These are phyloP conservation scores for Venturia pyrina DNA, from an alignment of 2,329 filamentous ascomycete genomes.

Conservation along the genomic window DNA sequence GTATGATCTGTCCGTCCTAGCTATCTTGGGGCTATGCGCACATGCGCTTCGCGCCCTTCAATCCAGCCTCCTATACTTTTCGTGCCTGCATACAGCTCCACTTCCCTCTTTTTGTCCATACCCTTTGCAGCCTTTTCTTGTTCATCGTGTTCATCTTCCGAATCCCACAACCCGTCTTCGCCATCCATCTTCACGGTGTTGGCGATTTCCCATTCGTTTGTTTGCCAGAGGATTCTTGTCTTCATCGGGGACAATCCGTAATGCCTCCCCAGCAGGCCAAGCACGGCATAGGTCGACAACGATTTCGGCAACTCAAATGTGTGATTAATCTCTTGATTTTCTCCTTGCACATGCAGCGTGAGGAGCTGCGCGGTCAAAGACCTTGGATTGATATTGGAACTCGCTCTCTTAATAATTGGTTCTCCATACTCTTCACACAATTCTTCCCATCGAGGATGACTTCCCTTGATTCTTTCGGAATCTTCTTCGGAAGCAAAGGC, in stretches of 20 bases:
- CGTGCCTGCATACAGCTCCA: slow-evolving; percentile 69
- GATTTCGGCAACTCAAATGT: slow-evolving; percentile 56
- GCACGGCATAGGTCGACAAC: slow-evolving; percentile 71
- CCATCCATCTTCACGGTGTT: slow-evolving; percentile 35
- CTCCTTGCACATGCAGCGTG: slow-evolving; percentile 42
- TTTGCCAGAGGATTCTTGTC: slow-evolving; percentile 72
- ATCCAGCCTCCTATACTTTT: slow-evolving; percentile 76
- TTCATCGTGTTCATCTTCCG: slow-evolving; percentile 30
- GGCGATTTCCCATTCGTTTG: slow-evolving; percentile 64
- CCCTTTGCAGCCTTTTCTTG: slow-evolving; percentile 18
- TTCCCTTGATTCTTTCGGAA: slow-evolving; percentile 42
- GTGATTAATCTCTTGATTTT: slow-evolving; percentile 14
- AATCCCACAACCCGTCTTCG: slow-evolving; percentile 28
- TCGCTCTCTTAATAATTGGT: slow-evolving; percentile 48
- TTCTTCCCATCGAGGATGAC: slow-evolving; percentile 62
- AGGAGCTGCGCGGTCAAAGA: slow-evolving; percentile 74
- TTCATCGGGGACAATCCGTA: slow-evolving; percentile 55
- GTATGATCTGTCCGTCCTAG: neutral
- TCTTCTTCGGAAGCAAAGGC: slow-evolving; percentile 47
- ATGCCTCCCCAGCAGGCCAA: slow-evolving; percentile 64
- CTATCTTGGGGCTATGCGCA: slow-evolving; percentile 44
- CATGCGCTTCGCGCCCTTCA: slow-evolving; percentile 58
- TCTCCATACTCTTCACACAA: slow-evolving; percentile 69
- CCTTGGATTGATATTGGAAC: slow-evolving; percentile 53
- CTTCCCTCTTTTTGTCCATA: slow-evolving; percentile 56